Base-by-base conservation (phyloP, 1,284 basidiomycete species). In the Moesziomyces antarcticus region DNA sequence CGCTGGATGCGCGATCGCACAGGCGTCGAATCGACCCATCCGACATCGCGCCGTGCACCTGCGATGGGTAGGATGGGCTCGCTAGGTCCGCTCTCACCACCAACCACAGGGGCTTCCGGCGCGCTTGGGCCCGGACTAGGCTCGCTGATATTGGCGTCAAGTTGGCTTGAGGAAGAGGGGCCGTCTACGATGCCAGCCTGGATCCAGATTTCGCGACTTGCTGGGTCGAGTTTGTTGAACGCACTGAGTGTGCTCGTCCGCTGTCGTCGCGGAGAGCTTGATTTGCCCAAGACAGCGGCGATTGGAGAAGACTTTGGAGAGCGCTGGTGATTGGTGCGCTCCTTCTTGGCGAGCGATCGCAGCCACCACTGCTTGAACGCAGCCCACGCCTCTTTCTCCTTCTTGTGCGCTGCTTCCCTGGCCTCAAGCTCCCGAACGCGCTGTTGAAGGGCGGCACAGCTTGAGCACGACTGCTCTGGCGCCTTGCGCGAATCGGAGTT, bases 281-380 rank as follows among this genome's bases (percentile, higher is more conserved):
- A 18, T 40, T 18, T 40, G 37, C 37, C 18, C 16, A 14, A 18
- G 13, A 30, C 18, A 49, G 30, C 62, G 9, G 30, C 22, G 13
- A 10, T 45, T n/a, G 43, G 43, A 13, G 18, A n/a, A 27, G 46
- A n/a, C 21, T 22, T 41, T 22, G 21, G 37, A 18, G 37, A 40
- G 37, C 37, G 37, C 18, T 40, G 14, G 7, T 16, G 14, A 6
- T 45, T 20, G 4, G 21, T 45, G 13, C 57, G 40, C 14, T 73
- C 56, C 13, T 50, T 40, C 30, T 68, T 67, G 3, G 41, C 37
- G 10, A 73, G 33, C 16, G 45, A 43, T 2, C 45, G 53, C 10
- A 73, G 35, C 70, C 70, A 73, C 70, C 70, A 73, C 4, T 30
- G 18, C 22, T 73, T 73, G 50, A 73, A 73, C 21, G 44, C 60